A percentile compares a stretch with the other conserved stretches of the same genome.
These are phyloP conservation scores for Cercophora samala DNA, from an alignment of 495 filamentous ascomycete genomes.

Conservation along the genomic window DNA sequence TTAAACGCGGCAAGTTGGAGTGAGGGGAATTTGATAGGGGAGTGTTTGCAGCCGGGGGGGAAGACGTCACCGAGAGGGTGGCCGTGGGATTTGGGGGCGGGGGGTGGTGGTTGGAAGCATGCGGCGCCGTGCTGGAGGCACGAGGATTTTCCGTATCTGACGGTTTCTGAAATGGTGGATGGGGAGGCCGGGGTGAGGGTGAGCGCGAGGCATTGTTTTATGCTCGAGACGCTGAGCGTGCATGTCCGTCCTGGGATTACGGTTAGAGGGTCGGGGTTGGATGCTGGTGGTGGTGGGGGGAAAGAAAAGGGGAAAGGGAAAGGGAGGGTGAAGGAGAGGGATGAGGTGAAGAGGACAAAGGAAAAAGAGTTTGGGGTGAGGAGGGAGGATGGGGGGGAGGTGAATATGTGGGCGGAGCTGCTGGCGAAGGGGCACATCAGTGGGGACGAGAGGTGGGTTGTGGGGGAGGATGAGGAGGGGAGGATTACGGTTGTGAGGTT, in stretches of 20 bases:
- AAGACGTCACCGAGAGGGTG: slow-evolving; percentile 9
- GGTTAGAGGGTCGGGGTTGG: slow-evolving; percentile 4
- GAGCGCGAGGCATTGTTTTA: slow-evolving; percentile 52
- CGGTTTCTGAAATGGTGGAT: slow-evolving; percentile 55
- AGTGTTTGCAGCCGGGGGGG: not conserved
- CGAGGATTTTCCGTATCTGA: slow-evolving; percentile 54
- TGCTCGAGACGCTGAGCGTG: slow-evolving; percentile 39
- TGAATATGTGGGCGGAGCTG: slow-evolving; percentile 51
- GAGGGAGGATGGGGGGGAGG: slow-evolving; percentile 38
- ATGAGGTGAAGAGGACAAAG: not conserved
- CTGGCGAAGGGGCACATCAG: slow-evolving; percentile 53
- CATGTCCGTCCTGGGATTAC: slow-evolving; percentile 27
- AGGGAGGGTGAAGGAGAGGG: not conserved
- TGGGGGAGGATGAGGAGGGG: slow-evolving; percentile 55
- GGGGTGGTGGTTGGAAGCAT: too few relatives aligned
- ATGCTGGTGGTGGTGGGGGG: too few relatives aligned
- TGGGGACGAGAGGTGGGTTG: slow-evolving; percentile 61
- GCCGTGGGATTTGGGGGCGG: slow-evolving; percentile 14
- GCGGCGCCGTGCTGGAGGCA: slow-evolving; percentile 49
- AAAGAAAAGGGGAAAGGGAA: not conserved
- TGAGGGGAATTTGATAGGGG: not conserved
- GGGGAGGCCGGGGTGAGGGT: slow-evolving; percentile 52
- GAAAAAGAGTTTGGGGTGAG: slow-evolving; percentile 13
- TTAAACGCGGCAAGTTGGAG: slow-evolving; percentile 5
- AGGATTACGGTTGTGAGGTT: slow-evolving; percentile 57